Base-by-base conservation (phyloP, 2,329 filamentous ascomycete genomes). In the Westerdykella aurantiaca region DNA sequence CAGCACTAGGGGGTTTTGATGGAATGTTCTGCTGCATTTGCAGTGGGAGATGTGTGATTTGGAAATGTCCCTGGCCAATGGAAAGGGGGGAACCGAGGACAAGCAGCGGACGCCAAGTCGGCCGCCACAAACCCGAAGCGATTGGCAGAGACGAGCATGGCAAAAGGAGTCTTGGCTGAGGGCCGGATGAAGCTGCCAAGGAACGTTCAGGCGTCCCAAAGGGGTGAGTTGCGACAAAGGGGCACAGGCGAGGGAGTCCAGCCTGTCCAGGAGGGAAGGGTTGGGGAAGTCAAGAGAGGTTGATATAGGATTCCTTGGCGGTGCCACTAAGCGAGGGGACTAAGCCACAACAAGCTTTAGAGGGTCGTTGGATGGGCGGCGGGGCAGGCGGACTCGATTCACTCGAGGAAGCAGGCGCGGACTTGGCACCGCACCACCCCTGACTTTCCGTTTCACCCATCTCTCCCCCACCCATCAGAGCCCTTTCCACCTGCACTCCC, bases 1-100 rank as follows among this genome's bases (percentile, higher is more conserved):
- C 50, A 54, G 52, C 52, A 49, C 22, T 45, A 45, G 42, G 46
- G 53, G 52, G 54, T 56, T 47, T 47, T 37, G 48, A 44, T 47
- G 41, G 42, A 50, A 52, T 23, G 23, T 46, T 56, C 57, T 64
- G 62, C 31, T 52, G 56, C 63, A 65, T 44, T 49, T 45, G 31
- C 42, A 43, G 63, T 64, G 55, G 43, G 59, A 63, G 52, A 41
- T 52, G 35, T 43, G 44, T 23, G 41, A 41, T 51, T 53, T 50
- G 52, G 56, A 52, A 60, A 58, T 59, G 41, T 16, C 37, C 38
- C 38, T 34, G 45, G 43, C 61, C 58, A 63, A 65, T 61, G 49
- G 46, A 49, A 47, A 31, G 49, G 47, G 37, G 38, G 16, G 40
- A 25, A 34, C 50, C 44, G 45, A 41, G 38, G 34, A 48, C 51